Evolutionary conservation across 2,329 filamentous ascomycete genomes (phyloP).

Genomic region (Pseudonectria buxi): DNA sequence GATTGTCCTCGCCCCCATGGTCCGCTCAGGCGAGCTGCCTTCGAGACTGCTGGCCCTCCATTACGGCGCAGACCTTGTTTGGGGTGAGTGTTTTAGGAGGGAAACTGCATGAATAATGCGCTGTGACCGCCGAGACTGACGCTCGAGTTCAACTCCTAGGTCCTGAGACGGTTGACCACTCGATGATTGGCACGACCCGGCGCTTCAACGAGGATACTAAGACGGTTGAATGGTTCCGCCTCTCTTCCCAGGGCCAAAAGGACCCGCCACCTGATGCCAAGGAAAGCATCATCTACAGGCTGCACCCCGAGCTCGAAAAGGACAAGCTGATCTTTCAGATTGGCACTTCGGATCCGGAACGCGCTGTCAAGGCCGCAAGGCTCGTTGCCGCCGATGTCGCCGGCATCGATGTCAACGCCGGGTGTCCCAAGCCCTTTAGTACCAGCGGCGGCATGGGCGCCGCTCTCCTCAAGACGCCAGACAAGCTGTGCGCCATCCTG

Average conservation of each 20-base stretch:
- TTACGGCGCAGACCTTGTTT: conserved; percentile 94
- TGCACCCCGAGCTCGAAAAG: conserved; percentile 72
- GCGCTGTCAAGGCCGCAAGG: conserved; percentile 76
- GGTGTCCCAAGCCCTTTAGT: conserved; percentile 97
- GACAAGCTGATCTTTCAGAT: conserved; percentile 82
- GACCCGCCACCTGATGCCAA: conserved; percentile 45
- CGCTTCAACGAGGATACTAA: conserved; percentile 67
- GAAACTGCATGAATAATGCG: neutral
- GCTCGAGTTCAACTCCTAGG: conserved; percentile 38
- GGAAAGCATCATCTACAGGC: conserved; percentile 72
- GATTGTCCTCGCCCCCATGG: conserved; percentile 94
- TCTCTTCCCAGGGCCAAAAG: conserved; percentile 63
- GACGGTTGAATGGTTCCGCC: conserved; percentile 78
- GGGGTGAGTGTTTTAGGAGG: conserved; percentile 53
- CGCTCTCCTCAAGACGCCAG: conserved; percentile 77
- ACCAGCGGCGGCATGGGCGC: conserved; percentile 94
- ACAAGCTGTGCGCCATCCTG: conserved; percentile 76
- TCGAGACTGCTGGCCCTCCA: conserved; percentile 82
- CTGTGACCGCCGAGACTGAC: conserved; percentile 3
- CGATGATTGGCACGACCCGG: conserved; percentile 81
- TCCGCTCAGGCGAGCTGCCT: conserved; percentile 91
- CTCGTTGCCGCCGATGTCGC: conserved; percentile 81
- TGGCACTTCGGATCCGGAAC: conserved; percentile 75
- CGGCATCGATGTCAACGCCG: conserved; percentile 94
- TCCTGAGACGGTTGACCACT: conserved; percentile 87